Evolutionary conservation across 83 land plant species (phyloP).

Genomic region (Diphasiastrum complanatum): DNA sequence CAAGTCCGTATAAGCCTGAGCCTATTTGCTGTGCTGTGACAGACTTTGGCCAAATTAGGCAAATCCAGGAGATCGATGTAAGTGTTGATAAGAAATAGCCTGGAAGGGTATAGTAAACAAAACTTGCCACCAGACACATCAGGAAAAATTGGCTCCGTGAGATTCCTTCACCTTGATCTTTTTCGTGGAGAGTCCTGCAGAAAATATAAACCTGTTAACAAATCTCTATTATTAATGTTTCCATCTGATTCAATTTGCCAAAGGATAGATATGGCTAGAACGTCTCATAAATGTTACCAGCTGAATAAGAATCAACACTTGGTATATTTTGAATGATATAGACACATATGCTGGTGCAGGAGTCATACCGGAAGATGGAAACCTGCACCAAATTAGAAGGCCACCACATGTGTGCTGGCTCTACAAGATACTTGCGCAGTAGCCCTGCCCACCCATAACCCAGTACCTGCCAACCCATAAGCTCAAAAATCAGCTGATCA

Average conservation of each 20-base stretch:
- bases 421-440: slow-evolving; percentile 53
- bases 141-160: slow-evolving; percentile 19
- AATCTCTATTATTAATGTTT: too few species aligned
- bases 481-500: background rate
- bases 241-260: too few species aligned
- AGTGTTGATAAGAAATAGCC: slow-evolving; percentile 15
- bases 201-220: too few species aligned
- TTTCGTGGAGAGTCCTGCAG: slow-evolving; percentile 20
- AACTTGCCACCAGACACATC: slow-evolving; percentile 9
- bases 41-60: slow-evolving; percentile 18
- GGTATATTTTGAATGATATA: background rate
- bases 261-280: too few species aligned
- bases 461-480: slow-evolving; percentile 41
- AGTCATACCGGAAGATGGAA: slow-evolving; percentile 56
- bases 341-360: background rate
- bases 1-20: slow-evolving; percentile 24
- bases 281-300: too few species aligned
- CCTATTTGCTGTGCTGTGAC: slow-evolving; percentile 25
- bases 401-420: slow-evolving; percentile 86
- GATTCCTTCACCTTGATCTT: slow-evolving; percentile 4
- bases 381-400: slow-evolving; percentile 57
- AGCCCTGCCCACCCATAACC: slow-evolving; percentile 87
- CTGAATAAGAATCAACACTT: background rate
- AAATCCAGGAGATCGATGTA: slow-evolving; percentile 15
- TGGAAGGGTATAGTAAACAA: slow-evolving; percentile 15